A percentile compares a stretch with the other conserved stretches of the same genome.
These are phyloP conservation scores for Trypanosoma melophagium DNA, from an alignment of 208 protist genomes.

Conservation along the genomic window DNA sequence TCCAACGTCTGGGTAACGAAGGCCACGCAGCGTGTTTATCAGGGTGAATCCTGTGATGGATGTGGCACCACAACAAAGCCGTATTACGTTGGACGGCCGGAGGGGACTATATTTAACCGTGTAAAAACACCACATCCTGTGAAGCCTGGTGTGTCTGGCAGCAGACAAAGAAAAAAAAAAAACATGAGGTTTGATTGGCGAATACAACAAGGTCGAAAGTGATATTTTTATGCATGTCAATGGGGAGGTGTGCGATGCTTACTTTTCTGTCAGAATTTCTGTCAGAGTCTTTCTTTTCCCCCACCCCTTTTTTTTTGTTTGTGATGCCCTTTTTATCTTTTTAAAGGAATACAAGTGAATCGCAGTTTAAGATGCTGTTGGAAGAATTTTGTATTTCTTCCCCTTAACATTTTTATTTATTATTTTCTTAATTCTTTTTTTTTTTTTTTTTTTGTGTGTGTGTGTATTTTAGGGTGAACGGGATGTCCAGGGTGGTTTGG, in stretches of 20 bases:
- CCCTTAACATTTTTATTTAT: too few species aligned
- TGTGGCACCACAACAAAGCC: constrained; percentile 87
- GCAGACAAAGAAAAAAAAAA: constrained; percentile 65
- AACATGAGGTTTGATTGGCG: constrained; percentile 78
- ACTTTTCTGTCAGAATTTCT: too few species aligned
- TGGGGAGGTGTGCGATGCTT: too few species aligned
- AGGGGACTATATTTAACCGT: constrained; percentile 87
- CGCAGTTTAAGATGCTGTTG: too few species aligned
- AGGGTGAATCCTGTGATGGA: constrained; percentile 81
- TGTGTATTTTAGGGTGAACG: too few species aligned
- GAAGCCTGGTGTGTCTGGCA: constrained; percentile 67
- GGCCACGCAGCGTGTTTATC: constrained; percentile 87
- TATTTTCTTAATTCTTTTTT: too few species aligned
- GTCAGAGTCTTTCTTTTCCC: constrained; percentile 4
- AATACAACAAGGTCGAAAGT: constrained; percentile 47
- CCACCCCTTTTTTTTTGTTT: too few species aligned
- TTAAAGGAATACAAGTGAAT: too few species aligned
- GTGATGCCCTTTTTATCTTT: too few species aligned
- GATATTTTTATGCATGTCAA: not conserved
- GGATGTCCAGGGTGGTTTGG: too few species aligned
- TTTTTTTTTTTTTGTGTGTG: too few species aligned
- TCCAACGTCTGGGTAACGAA: constrained; percentile 86
- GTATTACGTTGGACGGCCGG: constrained; percentile 77
- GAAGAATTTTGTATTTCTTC: too few species aligned
- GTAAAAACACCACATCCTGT: constrained; percentile 68